Conservation (phyloP, 108 stramenopile species). For the Phaeodactylum tricornutum region DNA sequence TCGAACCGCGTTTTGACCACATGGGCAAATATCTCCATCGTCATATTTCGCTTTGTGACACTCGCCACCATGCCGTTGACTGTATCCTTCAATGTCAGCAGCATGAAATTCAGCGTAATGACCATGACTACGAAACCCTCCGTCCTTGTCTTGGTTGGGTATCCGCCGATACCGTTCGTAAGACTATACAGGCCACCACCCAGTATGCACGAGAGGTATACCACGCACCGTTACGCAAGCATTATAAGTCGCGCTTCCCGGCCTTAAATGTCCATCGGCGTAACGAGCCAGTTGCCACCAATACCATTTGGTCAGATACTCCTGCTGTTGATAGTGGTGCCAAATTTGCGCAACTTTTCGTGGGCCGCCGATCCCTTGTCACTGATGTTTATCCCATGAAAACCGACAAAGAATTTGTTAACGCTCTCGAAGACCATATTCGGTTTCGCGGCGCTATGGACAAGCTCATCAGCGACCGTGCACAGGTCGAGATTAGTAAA, state of each 20-base stretch:
- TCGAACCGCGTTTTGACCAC: no score
- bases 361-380: slow-evolving; percentile 2
- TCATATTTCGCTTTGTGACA: no score
- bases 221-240: slow-evolving; percentile 1
- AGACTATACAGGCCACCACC: not conserved
- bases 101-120: no score
- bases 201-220: slow-evolving; percentile 11
- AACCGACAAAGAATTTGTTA: slow-evolving; percentile 11
- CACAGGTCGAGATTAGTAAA: slow-evolving; percentile 7
- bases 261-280: slow-evolving; percentile 6
- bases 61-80: no score
- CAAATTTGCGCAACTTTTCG: slow-evolving; percentile 7
- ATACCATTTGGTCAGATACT: slow-evolving; percentile 11
- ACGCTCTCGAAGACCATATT: slow-evolving; percentile 14
- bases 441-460: slow-evolving; percentile 9
- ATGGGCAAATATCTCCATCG: no score
- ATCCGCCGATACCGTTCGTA: slow-evolving; percentile 5
- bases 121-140: not conserved
- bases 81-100: no score
- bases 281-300: slow-evolving; percentile 11
- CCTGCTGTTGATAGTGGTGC: slow-evolving; percentile 12
- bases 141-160: slow-evolving; percentile 9
- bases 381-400: slow-evolving; percentile 13
- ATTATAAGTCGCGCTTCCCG: slow-evolving; percentile 6
- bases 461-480: slow-evolving; percentile 9